These are phyloP conservation scores for Fusarium sp. DNA, from an alignment of 2,329 filamentous ascomycete genomes.

Conservation along the genomic window DNA sequence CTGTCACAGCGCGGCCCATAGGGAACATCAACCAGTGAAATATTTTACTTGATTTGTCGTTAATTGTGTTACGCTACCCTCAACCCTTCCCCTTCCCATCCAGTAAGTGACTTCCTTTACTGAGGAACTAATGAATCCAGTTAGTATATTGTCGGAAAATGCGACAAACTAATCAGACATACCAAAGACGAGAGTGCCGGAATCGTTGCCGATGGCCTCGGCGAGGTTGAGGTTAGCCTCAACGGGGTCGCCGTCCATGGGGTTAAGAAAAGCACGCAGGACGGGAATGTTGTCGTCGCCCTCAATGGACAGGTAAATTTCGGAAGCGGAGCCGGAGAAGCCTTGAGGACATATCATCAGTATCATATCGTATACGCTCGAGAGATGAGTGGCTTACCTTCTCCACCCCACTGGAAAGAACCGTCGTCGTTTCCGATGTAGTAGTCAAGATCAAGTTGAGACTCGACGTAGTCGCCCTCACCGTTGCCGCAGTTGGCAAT, in stretches of 20 bases:
- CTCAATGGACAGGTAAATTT: slow-evolving; percentile 65
- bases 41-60: slow-evolving; percentile 21
- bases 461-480: slow-evolving; percentile 61
- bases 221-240: slow-evolving; percentile 68
- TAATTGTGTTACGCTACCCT: neutral
- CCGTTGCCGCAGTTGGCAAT: slow-evolving; percentile 57
- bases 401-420: slow-evolving; percentile 62
- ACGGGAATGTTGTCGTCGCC: slow-evolving; percentile 65
- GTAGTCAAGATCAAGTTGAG: slow-evolving; percentile 65
- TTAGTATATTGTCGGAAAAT: slow-evolving; percentile 1
- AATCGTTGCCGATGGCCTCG: slow-evolving; percentile 67
- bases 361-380: accelerated
- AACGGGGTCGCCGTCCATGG: slow-evolving; percentile 59
- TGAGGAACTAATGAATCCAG: neutral
- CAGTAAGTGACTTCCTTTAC: neutral
- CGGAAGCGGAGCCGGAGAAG: slow-evolving; percentile 63
- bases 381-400: slow-evolving; percentile 33
- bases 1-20: neutral
- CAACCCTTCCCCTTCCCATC: too few species aligned
- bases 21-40: accelerated
- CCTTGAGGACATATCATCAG: slow-evolving; percentile 34
- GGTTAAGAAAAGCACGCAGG: slow-evolving; percentile 65
- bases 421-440: slow-evolving; percentile 68
- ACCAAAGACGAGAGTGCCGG: slow-evolving; percentile 57
- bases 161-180: neutral